Conservation (phyloP, 768 basidiomycete species). For the Termitomyces sp. region DNA sequence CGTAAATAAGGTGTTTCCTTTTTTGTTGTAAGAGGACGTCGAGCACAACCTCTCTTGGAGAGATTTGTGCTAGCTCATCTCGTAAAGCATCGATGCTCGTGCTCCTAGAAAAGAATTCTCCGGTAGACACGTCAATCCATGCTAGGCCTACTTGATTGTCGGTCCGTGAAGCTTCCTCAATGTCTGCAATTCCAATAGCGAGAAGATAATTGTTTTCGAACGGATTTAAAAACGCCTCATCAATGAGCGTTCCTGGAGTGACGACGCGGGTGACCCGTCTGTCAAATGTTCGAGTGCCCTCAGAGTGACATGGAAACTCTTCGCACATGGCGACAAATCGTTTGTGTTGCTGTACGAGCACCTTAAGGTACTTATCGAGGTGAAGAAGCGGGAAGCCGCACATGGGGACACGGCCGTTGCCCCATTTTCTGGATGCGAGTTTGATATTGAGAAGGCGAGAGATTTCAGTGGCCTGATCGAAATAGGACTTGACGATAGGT, state of each 20-base stretch:
- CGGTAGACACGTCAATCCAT: constrained; percentile 94
- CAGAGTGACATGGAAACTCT: constrained; percentile 60
- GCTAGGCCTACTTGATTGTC: constrained; percentile 57
- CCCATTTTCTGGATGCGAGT: constrained; percentile 72
- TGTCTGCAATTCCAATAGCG: constrained; percentile 38
- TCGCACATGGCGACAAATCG: constrained; percentile 92
- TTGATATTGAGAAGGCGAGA: constrained; percentile 78
- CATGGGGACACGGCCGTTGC: constrained; percentile 66
- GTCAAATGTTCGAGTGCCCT: constrained; percentile 59
- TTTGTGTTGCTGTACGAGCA: constrained; percentile 75
- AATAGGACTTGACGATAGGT: constrained; percentile 70
- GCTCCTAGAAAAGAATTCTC: constrained; percentile 81
- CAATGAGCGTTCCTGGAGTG: constrained; percentile 91
- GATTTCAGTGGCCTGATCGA: constrained; percentile 81
- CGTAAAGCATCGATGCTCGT: constrained; percentile 49
- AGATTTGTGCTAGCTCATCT: constrained; percentile 79
- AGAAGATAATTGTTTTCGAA: constrained; percentile 90
- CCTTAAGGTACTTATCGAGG: constrained; percentile 82
- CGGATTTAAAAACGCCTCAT: constrained; percentile 82
- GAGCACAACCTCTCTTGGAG: constrained; percentile 80
- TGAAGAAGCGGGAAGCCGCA: constrained; percentile 88
- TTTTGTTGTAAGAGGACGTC: constrained; percentile 29
- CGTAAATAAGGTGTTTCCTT: constrained; percentile 39
- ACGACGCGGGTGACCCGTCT: constrained; percentile 82
- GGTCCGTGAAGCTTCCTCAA: neutral